phyloP scores from a whole-genome alignment of 495 filamentous ascomycete species.

The Lasiosphaeris hirsuta region DNA sequence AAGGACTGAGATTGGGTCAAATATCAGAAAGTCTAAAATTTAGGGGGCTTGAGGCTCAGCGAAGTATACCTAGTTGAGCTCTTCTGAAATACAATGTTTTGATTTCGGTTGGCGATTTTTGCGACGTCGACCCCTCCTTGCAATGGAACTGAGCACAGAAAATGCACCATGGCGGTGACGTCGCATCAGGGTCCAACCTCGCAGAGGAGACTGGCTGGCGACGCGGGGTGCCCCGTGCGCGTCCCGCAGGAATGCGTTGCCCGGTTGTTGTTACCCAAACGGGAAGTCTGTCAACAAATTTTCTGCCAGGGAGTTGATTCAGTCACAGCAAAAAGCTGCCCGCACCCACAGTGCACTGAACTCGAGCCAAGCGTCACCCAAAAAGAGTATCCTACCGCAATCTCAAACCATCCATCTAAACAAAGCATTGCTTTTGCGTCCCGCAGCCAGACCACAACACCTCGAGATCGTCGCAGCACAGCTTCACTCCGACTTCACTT shows the following conservation, averaged over 20 bases:
- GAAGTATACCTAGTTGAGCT: neutral
- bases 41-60: slow-evolving; percentile 22
- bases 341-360: neutral
- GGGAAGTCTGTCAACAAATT: slow-evolving; percentile 30
- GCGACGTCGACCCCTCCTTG: neutral
- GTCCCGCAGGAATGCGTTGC: slow-evolving; percentile 22
- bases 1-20: slow-evolving; percentile 46
- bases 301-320: slow-evolving; percentile 2
- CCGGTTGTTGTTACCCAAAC: slow-evolving; percentile 20
- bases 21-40: slow-evolving; percentile 47
- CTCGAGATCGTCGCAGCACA: neutral
- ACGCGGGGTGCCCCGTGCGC: slow-evolving; percentile 1
- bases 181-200: too few species aligned
- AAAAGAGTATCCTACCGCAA: neutral
- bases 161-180: neutral
- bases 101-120: neutral
- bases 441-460: too few species aligned
- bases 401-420: neutral
- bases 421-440: neutral
- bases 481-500: neutral
- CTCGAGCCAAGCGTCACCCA: slow-evolving; percentile 1
- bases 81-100: neutral
- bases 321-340: neutral
- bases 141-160: neutral
- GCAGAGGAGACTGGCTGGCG: neutral